A percentile compares a stretch with the other conserved stretches of the same genome.
phyloP scores from a whole-genome alignment of 148 eudicot species.

The Camellia lanceoleosa region DNA sequence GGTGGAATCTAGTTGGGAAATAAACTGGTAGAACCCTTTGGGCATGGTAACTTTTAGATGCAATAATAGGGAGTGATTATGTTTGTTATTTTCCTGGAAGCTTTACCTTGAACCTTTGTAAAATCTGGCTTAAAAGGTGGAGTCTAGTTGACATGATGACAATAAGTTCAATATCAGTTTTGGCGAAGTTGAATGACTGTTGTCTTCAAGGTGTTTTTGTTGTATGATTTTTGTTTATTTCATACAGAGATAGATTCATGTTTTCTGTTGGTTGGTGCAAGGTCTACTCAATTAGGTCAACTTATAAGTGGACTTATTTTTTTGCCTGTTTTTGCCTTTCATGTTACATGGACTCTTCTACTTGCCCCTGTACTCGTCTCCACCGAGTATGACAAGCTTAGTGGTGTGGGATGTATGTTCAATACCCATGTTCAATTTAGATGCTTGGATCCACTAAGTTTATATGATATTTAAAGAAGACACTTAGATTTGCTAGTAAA shows the following conservation, averaged over 20 bases:
- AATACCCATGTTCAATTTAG: too few relatives aligned
- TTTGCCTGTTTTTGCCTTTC: too few relatives aligned
- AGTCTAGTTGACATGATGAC: neutral
- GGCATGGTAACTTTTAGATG: slow-evolving; percentile 79
- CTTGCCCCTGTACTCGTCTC: too few relatives aligned
- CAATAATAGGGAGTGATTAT: neutral
- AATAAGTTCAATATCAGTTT: neutral
- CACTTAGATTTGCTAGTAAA: too few relatives aligned
- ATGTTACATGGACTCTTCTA: too few relatives aligned
- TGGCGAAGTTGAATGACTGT: neutral
- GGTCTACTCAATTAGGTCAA: neutral
- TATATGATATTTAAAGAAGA: too few relatives aligned
- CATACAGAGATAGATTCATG: neutral
- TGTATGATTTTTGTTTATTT: neutral
- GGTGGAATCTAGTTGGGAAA: slow-evolving; percentile 32
- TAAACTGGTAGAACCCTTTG: slow-evolving; percentile 86
- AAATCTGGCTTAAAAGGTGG: neutral
- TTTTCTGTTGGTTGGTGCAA: neutral
- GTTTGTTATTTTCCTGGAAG: neutral
- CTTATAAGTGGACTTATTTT: too few relatives aligned
- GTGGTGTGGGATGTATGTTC: too few relatives aligned
- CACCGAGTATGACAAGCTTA: too few relatives aligned
- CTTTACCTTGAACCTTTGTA: neutral
- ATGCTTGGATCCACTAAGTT: too few relatives aligned
- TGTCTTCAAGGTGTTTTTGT: neutral